phyloP scores from a whole-genome alignment of 768 basidiomycete genomes.

The Xerocomellus amylosporus region DNA sequence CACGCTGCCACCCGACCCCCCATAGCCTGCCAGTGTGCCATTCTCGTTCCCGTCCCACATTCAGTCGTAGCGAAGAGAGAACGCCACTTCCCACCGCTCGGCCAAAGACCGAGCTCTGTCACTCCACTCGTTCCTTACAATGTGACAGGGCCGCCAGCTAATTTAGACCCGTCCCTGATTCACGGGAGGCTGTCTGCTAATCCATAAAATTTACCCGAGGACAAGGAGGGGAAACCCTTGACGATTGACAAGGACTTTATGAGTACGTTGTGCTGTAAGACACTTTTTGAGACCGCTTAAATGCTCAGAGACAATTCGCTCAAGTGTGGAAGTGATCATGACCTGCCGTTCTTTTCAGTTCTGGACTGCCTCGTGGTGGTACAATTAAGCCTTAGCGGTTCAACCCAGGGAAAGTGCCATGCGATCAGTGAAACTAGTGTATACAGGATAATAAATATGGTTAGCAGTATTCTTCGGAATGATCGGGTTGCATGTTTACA shows the following conservation, averaged over 20 bases:
- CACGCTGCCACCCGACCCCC: too few species aligned
- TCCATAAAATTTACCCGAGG: background rate
- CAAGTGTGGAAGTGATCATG: background rate
- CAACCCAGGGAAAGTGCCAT: background rate
- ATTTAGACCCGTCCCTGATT: background rate
- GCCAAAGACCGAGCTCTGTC: too few species aligned
- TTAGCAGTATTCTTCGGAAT: background rate
- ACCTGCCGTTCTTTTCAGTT: background rate
- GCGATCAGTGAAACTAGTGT: background rate
- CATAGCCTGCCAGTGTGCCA: too few species aligned
- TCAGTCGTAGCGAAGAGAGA: too few species aligned
- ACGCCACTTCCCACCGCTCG: too few species aligned
- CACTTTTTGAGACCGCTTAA: background rate
- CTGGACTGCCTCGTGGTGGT: background rate
- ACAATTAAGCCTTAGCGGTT: background rate
- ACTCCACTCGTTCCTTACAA: too few species aligned
- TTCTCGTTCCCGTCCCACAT: too few species aligned
- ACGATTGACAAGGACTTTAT: background rate
- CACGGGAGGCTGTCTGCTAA: background rate
- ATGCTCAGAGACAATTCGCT: too few species aligned
- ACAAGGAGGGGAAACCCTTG: background rate
- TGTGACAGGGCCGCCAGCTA: too few species aligned
- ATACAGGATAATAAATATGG: background rate
- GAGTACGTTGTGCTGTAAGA: background rate
- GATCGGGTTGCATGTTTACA: conserved; percentile 3